Base-by-base conservation (phyloP, 2,329 filamentous ascomycete genomes). In the Knoxdaviesia proteae region DNA sequence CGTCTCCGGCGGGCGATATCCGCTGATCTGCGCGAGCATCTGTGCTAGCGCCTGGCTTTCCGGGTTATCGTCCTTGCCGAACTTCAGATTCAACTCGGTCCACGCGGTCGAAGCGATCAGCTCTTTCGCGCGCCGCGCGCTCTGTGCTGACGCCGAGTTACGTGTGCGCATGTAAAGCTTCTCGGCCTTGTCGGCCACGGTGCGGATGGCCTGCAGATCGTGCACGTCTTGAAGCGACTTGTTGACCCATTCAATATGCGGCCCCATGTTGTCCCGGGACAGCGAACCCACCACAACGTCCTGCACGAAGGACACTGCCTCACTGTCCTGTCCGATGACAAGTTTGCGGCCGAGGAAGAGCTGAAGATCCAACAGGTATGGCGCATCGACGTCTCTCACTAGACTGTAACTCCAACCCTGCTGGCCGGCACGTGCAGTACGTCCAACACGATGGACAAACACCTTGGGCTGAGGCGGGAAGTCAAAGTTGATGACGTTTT, bases 401-500 rank as follows among this genome's bases (percentile, higher is more conserved):
- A 98, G 68, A 63, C 84, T 94, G 61, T 94, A 98, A 61, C 80
- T 82, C 90, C 90, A 96, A 48, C 90, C 90, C 49, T 80, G 76
- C 52, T 84, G 79, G 9, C 88, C 90, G 38, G 92, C 92, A 71
- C 90, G 77, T 36, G 90, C 92, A 31, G 92, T 98, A 61, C 90
- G 79, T 52, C 90, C 90, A 39, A 98, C 90, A 56, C 90, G 79
- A 60, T 98, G 90, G 32, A 98, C 81, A 53, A 92, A 98, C 37
- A 98, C 77, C 61, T 98, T 98, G 20, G 90, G 84, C 53, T 96
- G 90, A 2, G 88, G 82, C 3, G 90, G 88, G 49, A 98, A 98
- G 55, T 96, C 88, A 60, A 93, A 98, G 65, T 98, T 96, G 65
- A 98, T 88, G 46, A 98, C 90, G 56, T 98, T 96, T 44, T 84